Evolutionary conservation across 306 rosid species (phyloP).

Genomic region (Arachis stenosperma): DNA sequence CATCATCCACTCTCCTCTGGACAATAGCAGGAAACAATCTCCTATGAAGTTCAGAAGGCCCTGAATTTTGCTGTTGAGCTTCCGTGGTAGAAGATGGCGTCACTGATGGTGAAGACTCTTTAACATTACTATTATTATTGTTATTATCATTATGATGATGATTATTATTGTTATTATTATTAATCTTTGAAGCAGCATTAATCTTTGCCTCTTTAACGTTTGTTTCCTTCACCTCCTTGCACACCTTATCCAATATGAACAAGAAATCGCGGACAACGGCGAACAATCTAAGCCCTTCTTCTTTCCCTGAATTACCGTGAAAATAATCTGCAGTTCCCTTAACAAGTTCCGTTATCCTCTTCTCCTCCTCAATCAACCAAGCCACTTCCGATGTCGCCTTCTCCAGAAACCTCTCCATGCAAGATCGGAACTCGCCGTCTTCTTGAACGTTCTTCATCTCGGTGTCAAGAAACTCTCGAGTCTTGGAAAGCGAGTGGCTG

Average conservation of each 20-base stretch:
- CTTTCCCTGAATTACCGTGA: constrained; percentile 83
- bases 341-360: constrained; percentile 72
- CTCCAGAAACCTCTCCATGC: constrained; percentile 55
- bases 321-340: constrained; percentile 82
- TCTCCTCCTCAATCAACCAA: constrained; percentile 67
- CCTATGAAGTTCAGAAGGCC: constrained; percentile 46
- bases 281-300: constrained; percentile 86
- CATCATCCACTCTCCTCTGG: constrained; percentile 53
- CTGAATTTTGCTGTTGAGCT: constrained; percentile 12
- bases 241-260: constrained; percentile 71
- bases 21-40: constrained; percentile 78
- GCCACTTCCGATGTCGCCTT: constrained; percentile 51
- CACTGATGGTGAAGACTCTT: constrained; percentile 40
- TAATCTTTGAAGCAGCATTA: no score
- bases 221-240: constrained; percentile 61
- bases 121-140: constrained; percentile 1
- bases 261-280: constrained; percentile 77
- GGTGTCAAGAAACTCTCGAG: constrained; percentile 48
- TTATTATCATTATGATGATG: no score
- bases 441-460: constrained; percentile 64
- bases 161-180: no score
- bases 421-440: constrained; percentile 50
- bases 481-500: constrained; percentile 44
- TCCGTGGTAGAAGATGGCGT: constrained; percentile 38
- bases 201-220: constrained; percentile 39